Base-by-base conservation (phyloP, 495 filamentous ascomycete species). In the Hypoxylon intermedium region DNA sequence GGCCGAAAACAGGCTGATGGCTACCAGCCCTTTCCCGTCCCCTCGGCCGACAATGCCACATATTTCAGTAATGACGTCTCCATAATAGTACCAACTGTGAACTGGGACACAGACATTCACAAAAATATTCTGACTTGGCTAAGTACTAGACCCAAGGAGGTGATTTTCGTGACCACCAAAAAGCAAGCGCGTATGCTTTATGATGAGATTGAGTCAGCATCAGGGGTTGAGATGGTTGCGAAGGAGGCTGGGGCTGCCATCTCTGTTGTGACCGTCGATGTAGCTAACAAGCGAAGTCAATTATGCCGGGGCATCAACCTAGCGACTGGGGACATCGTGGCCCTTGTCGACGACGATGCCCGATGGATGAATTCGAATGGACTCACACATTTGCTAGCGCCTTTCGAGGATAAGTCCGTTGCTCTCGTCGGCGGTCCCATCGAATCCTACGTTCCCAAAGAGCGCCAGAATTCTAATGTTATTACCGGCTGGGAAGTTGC, bases 401-500 rank as follows among this genome's bases (percentile, higher is more conserved):
- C 63, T 7, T 69, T 67, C n/a, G 42, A 67, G 15, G 2, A 53
- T 1, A 16, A 50, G 0, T 48, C 64, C 12, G 42, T 64, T 5
- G 60, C 43, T 3, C 47, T 67, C 0, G 56, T 65, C 2, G 63
- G 60, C 6, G 63, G 67, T 18, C 52, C 59, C 6, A 62, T 70
- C 7, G 48, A 52, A 1, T 67, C 64, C 0, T 49, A 56, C 12
- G 42, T 70, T 0, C 60, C 64, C 5, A 0, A 30, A 4, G 41
- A 67, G 3, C 38, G 67, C 9, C 48, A 57, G 16, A 13, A 65
- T 12, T 6, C 42, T 0, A 34, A 52, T 0, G 37, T 60, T 0
- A 67, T 69, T 12, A 60, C 58, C 5, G 13, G 52, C 0, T 67
- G 50, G 49, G 64, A 67, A 6, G 60, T 64, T 13, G 64, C 60